Conservation (phyloP, 306 rosid species). For the Abrus pulchellus region DNA sequence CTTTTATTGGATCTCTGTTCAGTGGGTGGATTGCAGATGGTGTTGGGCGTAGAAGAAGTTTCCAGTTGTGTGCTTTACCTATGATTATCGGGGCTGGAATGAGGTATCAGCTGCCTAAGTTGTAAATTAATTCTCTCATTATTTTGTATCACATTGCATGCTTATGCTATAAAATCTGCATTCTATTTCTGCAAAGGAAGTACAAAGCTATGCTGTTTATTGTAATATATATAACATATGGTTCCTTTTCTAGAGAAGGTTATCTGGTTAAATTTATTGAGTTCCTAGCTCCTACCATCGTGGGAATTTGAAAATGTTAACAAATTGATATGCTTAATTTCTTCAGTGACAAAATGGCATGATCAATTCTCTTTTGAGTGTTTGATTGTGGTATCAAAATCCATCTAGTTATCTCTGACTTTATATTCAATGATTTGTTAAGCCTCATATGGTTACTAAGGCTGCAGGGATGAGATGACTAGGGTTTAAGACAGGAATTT, state of each 20-base stretch:
- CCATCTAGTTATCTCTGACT: constrained; percentile 6
- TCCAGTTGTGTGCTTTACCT: constrained; percentile 87
- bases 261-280: constrained; percentile 8
- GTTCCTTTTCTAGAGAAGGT: background rate
- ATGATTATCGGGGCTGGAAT: constrained; percentile 84
- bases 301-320: constrained; percentile 25
- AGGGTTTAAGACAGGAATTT: constrained; percentile 1
- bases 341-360: constrained; percentile 8
- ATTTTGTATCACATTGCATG: constrained; percentile 39
- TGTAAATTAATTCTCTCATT: constrained; percentile 37
- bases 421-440: background rate
- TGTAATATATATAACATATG: constrained; percentile 16
- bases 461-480: constrained; percentile 13
- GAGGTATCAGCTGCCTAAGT: constrained; percentile 61
- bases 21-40: constrained; percentile 86
- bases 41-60: constrained; percentile 86
- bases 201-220: constrained; percentile 12
- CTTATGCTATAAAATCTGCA: constrained; percentile 18
- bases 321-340: constrained; percentile 18
- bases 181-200: constrained; percentile 36
- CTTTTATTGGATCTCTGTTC: constrained; percentile 82
- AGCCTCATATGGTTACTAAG: background rate
- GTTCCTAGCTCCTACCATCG: background rate
- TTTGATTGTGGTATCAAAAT: background rate
- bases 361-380: background rate